These are phyloP conservation scores for Globisporangium spiculum DNA, from an alignment of 352 stramenopile species.

Conservation along the genomic window DNA sequence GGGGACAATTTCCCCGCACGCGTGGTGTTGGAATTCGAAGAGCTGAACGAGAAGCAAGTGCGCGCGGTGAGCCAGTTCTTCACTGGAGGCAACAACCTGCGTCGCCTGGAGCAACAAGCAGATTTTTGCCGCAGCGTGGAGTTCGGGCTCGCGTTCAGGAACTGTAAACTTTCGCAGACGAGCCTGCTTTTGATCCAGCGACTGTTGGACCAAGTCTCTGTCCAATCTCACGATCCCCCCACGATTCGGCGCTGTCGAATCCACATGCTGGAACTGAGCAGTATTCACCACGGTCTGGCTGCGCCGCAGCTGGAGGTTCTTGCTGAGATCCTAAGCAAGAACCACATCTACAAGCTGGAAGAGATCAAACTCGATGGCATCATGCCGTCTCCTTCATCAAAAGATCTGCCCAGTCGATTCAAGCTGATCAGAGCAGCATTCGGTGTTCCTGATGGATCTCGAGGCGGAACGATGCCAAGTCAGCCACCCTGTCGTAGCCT, in stretches of 20 bases:
- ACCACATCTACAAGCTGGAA: neutral
- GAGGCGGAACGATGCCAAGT: neutral
- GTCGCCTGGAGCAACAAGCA: neutral
- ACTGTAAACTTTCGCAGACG: neutral
- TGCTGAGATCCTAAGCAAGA: slow-evolving; percentile 5
- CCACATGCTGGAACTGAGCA: neutral
- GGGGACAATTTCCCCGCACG: neutral
- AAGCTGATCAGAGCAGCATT: neutral
- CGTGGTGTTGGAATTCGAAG: neutral
- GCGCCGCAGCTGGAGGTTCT: neutral
- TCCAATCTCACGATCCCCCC: neutral
- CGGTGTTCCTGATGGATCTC: no score
- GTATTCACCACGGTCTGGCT: neutral
- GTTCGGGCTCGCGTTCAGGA: neutral
- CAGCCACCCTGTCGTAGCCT: neutral
- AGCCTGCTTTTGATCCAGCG: neutral
- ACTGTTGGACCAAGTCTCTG: neutral
- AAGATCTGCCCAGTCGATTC: neutral
- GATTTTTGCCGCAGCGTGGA: neutral
- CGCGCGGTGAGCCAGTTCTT: neutral
- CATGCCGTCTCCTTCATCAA: neutral
- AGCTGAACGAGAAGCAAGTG: neutral
- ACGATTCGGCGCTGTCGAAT: neutral
- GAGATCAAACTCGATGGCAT: neutral
- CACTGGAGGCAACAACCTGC: neutral